phyloP scores from a whole-genome alignment of 2,329 filamentous ascomycete genomes.

The Botrytis hyacinthi region DNA sequence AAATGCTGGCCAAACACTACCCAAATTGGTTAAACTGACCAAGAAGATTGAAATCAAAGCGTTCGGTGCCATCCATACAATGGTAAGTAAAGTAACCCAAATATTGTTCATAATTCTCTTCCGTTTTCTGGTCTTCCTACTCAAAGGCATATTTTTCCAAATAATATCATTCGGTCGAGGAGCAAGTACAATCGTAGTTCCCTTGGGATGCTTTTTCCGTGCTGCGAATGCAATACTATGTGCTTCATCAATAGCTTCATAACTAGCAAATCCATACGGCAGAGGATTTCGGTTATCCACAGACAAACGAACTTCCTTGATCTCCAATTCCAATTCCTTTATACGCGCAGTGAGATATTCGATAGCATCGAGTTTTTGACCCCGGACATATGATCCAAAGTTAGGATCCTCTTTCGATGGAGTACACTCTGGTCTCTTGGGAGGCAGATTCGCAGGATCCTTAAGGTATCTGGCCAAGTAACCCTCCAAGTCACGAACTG shows the following conservation, averaged over 20 bases:
- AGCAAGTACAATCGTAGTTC: slow-evolving; percentile 73
- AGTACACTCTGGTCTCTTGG: slow-evolving; percentile 72
- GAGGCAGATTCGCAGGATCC: slow-evolving; percentile 76
- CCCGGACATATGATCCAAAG: slow-evolving; percentile 60
- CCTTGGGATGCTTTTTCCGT: slow-evolving; percentile 76
- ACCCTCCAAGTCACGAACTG: slow-evolving; percentile 78
- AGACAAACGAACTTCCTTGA: slow-evolving; percentile 76
- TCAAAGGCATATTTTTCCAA: slow-evolving; percentile 87
- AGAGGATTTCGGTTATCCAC: slow-evolving; percentile 87
- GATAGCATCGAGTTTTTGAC: slow-evolving; percentile 86
- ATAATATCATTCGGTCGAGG: slow-evolving; percentile 90
- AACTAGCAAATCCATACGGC: slow-evolving; percentile 92
- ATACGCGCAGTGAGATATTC: slow-evolving; percentile 89
- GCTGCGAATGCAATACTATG: slow-evolving; percentile 82
- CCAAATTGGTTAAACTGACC: slow-evolving; percentile 79
- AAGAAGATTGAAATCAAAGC: slow-evolving; percentile 92
- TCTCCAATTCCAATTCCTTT: slow-evolving; percentile 74
- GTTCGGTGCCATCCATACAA: slow-evolving; percentile 90
- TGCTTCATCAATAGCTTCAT: slow-evolving; percentile 81
- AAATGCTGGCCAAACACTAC: slow-evolving; percentile 76
- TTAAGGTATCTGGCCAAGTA: slow-evolving; percentile 87
- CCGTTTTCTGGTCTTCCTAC: slow-evolving; percentile 64
- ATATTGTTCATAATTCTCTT: slow-evolving; percentile 76
- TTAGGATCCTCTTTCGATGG: slow-evolving; percentile 77
- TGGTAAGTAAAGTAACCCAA: slow-evolving; percentile 77